A percentile compares a stretch with the other conserved stretches of the same genome.
phyloP scores from a whole-genome alignment of 257 asterid species.

The Fraxinus excelsior region DNA sequence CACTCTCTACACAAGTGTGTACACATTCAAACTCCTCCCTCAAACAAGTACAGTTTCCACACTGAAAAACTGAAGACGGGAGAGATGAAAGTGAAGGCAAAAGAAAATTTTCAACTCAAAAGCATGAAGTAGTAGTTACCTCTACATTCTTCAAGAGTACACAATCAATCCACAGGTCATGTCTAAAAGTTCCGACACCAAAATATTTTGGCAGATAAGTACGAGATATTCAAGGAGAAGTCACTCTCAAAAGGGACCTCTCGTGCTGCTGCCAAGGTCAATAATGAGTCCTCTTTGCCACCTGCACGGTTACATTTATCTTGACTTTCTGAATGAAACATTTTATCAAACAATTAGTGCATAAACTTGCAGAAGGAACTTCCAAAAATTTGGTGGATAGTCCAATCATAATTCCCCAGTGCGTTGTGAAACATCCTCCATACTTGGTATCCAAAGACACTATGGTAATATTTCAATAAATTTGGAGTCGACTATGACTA shows the following conservation, averaged over 20 bases:
- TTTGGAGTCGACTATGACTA: background rate
- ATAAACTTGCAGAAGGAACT: conserved; percentile 27
- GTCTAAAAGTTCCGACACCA: conserved; percentile 24
- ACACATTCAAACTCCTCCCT: background rate
- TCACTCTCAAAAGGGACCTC: conserved; percentile 42
- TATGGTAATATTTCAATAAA: background rate
- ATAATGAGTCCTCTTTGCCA: conserved; percentile 33
- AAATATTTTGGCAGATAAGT: conserved; percentile 26
- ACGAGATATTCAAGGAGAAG: conserved; percentile 22
- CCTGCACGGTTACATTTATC: conserved; percentile 36
- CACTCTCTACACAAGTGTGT: too few species aligned
- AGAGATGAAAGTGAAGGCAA: background rate
- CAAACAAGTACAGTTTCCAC: background rate
- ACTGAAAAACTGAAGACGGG: background rate
- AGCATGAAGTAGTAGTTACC: background rate
- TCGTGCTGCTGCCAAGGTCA: conserved; percentile 29
- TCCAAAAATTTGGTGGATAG: conserved; percentile 22
- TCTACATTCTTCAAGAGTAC: conserved; percentile 20
- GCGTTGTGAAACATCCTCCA: background rate
- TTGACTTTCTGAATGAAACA: conserved; percentile 31
- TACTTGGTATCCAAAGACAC: background rate
- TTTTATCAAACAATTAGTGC: conserved; percentile 21
- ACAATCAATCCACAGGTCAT: conserved; percentile 22
- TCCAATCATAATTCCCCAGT: background rate
- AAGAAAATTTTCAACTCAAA: background rate